A percentile compares a stretch with the other conserved stretches of the same genome.
Evolutionary conservation across 1,139 yeast species (phyloP).

Genomic region (Kodamaea sp.): DNA sequence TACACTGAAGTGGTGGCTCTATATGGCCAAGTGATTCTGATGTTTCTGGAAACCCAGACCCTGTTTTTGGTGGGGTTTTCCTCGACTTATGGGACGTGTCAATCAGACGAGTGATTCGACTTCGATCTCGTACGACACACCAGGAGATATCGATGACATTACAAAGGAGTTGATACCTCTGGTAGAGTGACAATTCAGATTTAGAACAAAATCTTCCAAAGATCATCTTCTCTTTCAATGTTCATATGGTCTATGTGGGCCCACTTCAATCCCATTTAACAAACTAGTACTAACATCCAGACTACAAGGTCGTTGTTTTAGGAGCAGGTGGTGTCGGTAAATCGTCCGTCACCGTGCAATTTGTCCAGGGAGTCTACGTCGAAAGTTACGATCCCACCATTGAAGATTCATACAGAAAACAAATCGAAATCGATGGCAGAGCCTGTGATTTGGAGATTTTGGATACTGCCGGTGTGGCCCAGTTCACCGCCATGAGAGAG

Average conservation of each 20-base stretch:
- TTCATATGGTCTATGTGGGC: too few species aligned
- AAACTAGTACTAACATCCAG: slow-evolving; percentile 13
- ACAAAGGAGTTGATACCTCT: neutral
- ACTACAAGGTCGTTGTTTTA: slow-evolving; percentile 49
- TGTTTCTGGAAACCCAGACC: too few species aligned
- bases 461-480: slow-evolving; percentile 56
- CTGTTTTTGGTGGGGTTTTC: too few species aligned
- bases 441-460: slow-evolving; percentile 77
- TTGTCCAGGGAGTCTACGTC: slow-evolving; percentile 53
- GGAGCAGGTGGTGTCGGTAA: slow-evolving; percentile 59
- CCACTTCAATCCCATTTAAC: too few species aligned
- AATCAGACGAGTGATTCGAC: too few species aligned
- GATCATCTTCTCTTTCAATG: too few species aligned
- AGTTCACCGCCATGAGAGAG: slow-evolving; percentile 60
- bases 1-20: too few species aligned
- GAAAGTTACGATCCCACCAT: slow-evolving; percentile 51
- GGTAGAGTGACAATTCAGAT: neutral
- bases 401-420: slow-evolving; percentile 83
- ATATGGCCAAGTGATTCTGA: too few species aligned
- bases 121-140: too few species aligned
- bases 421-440: slow-evolving; percentile 87
- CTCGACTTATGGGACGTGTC: too few species aligned
- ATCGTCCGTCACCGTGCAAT: slow-evolving; percentile 52
- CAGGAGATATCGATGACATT: too few species aligned
- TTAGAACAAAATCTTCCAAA: too few species aligned